These are phyloP conservation scores for Cutaneotrichosporon mucoides DNA, from an alignment of 1,284 basidiomycete genomes.

Conservation along the genomic window DNA sequence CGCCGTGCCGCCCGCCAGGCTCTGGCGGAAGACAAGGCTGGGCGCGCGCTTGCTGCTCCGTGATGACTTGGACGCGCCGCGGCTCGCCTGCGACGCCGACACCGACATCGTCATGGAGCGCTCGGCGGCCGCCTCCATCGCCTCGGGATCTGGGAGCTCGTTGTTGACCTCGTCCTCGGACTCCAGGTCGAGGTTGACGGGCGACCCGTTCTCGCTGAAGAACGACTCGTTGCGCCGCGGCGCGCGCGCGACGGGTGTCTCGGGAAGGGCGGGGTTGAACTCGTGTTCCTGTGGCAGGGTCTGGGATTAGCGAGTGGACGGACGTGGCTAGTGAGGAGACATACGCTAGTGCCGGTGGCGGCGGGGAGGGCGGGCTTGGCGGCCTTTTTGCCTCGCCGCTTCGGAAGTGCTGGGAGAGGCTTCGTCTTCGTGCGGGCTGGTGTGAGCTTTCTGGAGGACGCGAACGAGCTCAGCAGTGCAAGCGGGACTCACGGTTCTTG, in stretches of 20 bases:
- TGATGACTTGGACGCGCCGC: background rate
- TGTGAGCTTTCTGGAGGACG: background rate
- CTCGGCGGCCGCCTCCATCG: constrained; percentile 27
- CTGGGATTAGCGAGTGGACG: constrained; percentile 13
- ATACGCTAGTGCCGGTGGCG: constrained; percentile 7
- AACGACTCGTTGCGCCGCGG: constrained; percentile 33
- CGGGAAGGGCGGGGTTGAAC: constrained; percentile 40
- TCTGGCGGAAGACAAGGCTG: constrained; percentile 38
- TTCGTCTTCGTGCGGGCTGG: constrained; percentile 7
- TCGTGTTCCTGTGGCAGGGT: constrained; percentile 42
- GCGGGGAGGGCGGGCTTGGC: constrained; percentile 12
- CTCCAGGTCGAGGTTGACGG: constrained; percentile 15
- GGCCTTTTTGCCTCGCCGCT: constrained; percentile 13
- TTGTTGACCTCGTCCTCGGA: constrained; percentile 26
- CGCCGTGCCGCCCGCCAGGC: constrained; percentile 11
- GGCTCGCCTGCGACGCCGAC: background rate
- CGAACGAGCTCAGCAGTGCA: too few relatives aligned
- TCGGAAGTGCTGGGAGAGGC: background rate
- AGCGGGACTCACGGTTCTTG: constrained; percentile 21
- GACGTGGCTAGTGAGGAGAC: background rate
- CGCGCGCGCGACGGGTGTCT: constrained; percentile 37
- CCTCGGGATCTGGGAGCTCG: constrained; percentile 41
- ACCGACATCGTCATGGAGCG: background rate
- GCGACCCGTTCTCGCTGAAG: constrained; percentile 35
- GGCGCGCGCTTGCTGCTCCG: constrained; percentile 18